Base-by-base conservation (phyloP, 2,329 filamentous ascomycete genomes). In the Pseudovirgaria hyperparasitica region DNA sequence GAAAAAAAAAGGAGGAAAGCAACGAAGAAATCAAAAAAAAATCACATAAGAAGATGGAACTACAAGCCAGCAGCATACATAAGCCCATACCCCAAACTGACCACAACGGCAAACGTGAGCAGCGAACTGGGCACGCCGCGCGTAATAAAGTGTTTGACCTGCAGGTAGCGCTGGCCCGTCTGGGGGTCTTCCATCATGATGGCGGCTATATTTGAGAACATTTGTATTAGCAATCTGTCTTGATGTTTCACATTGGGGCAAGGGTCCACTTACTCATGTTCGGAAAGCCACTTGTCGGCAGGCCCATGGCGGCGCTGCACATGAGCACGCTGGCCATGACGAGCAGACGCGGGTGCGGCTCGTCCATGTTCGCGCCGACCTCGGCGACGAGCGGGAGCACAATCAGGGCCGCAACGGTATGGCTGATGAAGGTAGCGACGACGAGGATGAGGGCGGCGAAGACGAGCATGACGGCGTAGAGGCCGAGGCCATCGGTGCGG, bases 261-360 rank as follows among this genome's bases (percentile, higher is more conserved):
- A n/a, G n/a, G n/a, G n/a, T n/a, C n/a, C 23, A 80, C 85, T 67
- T 72, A 93, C 86, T 98, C 90, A 98, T 98, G 43, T 98, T 98
- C 2, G 90, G 90, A 60, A 98, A 98, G 6, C 90, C 92, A 50
- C 78, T 87, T 0, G 90, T 98, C 3, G 90, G 90, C 55, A 98
- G 57, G 9, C 77, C 90, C 90, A 98, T 98, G 2, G 84, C 90
- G n/a, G 86, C 86, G 38, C 79, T 87, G 49, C 90, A 94, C 85
- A 98, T 98, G 36, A 98, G 60, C 8, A 92, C 87, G 29, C 81
- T 77, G 0, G 76, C 82, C 87, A 98, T 96, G 36, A 98, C 90
- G 32, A 98, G 61, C 33, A 98, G 58, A 54, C 96, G 96, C 6
- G 90, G 87, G 50, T 92, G 85, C 16, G 87, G 86, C 49, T 92